Evolutionary conservation across 192 early-diverging fungal genomes (phyloP).

Genomic region (Gigaspora rosea): DNA sequence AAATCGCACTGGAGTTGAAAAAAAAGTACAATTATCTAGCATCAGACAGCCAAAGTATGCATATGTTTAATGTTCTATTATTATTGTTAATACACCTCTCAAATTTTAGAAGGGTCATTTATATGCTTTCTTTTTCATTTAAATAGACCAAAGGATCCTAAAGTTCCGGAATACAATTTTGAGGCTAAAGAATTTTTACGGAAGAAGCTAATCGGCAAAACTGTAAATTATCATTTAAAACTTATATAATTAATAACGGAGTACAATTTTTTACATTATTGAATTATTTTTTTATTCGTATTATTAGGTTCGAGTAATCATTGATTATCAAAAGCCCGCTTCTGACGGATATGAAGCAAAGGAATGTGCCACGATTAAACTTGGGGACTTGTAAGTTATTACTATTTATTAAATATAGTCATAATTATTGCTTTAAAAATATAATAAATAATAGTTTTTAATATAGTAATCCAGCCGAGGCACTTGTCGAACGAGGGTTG

Average conservation of each 20-base stretch:
- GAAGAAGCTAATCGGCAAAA: conserved; percentile 84
- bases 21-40: conserved; percentile 48
- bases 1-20: conserved; percentile 35
- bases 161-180: conserved; percentile 78
- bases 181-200: conserved; percentile 91
- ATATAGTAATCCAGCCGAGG: conserved; percentile 56
- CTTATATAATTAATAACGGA: no score
- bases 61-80: not conserved
- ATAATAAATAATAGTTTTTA: not conserved
- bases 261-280: not conserved
- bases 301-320: conserved; percentile 47
- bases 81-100: no score
- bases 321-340: conserved; percentile 93
- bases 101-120: not conserved
- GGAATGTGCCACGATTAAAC: conserved; percentile 83
- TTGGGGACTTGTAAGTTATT: conserved; percentile 50
- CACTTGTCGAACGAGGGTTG: conserved; percentile 66
- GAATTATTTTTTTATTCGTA: not conserved
- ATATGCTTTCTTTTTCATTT: conserved; percentile 16
- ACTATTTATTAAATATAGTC: not conserved
- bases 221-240: conserved; percentile 49
- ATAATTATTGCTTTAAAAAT: not conserved
- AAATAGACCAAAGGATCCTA: conserved; percentile 59
- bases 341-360: conserved; percentile 80
- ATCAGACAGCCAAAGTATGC: conserved; percentile 36